Evolutionary conservation across 345 rosid genomes (phyloP).

Genomic region (Eucalyptus lansdowneana): DNA sequence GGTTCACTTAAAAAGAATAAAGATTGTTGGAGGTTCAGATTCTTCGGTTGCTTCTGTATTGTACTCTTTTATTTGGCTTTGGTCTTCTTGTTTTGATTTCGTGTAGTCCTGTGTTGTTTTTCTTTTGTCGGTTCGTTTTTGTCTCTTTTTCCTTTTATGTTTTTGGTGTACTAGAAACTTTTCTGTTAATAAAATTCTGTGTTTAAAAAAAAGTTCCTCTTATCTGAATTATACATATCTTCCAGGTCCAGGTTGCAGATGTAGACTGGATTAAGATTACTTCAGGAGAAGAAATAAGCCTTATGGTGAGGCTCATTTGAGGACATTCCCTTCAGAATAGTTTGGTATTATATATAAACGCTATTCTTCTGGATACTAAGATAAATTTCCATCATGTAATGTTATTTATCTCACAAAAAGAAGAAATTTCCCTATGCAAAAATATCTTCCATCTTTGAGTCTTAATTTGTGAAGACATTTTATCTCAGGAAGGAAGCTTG

Average conservation of each 20-base stretch:
- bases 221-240: background rate
- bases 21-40: background rate
- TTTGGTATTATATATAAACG: background rate
- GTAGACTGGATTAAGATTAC: conserved; percentile 86
- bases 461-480: background rate
- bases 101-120: background rate
- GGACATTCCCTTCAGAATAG: background rate
- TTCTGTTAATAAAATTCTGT: background rate
- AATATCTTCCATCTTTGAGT: background rate
- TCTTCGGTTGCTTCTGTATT: background rate
- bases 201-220: background rate
- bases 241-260: conserved; percentile 86
- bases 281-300: conserved; percentile 66
- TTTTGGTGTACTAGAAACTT: background rate
- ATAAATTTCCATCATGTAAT: background rate
- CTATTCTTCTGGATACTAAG: background rate
- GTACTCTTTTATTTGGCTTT: background rate
- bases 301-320: conserved; percentile 38
- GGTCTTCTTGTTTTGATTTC: background rate
- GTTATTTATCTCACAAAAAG: background rate
- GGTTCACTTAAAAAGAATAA: background rate
- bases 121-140: background rate
- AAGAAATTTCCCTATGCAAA: background rate
- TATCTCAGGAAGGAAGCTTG: conserved; percentile 63
- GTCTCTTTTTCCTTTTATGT: background rate